phyloP scores from a whole-genome alignment of 208 protist genomes.

The Histomonas meleagridis region DNA sequence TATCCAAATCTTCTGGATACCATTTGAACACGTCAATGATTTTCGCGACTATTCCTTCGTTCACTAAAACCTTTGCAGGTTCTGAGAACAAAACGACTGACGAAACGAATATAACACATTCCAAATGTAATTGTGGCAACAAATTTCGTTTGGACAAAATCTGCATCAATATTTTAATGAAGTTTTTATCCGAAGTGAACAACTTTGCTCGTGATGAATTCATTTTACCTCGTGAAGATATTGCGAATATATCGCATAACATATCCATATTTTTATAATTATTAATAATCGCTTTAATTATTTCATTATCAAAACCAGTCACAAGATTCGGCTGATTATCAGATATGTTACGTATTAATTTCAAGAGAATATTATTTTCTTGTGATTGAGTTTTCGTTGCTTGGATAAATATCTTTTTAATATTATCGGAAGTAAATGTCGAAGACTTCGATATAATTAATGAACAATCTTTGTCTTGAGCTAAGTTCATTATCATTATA shows the following conservation, averaged over 20 bases:
- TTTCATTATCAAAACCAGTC: neutral
- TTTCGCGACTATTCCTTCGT: neutral
- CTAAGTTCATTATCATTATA: conserved; percentile 6
- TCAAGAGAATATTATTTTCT: neutral
- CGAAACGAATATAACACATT: neutral
- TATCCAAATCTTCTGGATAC: neutral
- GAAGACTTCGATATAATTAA: neutral
- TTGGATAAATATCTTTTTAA: neutral
- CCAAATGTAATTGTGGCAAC: neutral
- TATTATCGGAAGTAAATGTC: neutral
- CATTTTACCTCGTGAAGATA: neutral
- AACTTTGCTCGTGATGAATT: neutral
- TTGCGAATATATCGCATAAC: neutral
- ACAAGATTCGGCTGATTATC: conserved; percentile 15
- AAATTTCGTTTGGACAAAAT: neutral
- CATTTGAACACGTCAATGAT: neutral
- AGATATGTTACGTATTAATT: neutral
- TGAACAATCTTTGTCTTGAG: neutral
- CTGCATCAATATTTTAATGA: neutral
- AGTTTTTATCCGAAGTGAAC: neutral
- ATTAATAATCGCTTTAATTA: neutral
- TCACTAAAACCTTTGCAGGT: neutral
- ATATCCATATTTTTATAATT: neutral
- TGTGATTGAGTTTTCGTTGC: neutral
- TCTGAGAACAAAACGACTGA: neutral